phyloP scores from a whole-genome alignment of 345 rosid species.

The Boechera retrofracta region DNA sequence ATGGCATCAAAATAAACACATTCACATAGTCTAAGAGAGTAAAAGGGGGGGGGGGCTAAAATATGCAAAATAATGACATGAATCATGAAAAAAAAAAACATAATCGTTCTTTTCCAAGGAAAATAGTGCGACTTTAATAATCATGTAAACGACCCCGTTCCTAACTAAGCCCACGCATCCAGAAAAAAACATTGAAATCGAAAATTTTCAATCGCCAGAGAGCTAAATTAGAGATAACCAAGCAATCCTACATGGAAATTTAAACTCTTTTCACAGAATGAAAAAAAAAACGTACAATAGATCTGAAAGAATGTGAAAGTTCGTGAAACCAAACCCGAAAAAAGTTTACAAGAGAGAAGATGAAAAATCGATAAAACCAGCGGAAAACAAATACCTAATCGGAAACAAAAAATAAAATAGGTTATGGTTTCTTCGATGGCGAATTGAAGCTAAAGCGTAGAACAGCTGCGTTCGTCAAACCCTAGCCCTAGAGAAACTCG shows the following conservation, averaged over 20 bases:
- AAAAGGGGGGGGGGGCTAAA: neutral
- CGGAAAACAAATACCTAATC: slow-evolving; percentile 1
- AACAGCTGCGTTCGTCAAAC: slow-evolving; percentile 32
- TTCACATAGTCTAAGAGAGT: slow-evolving; percentile 2
- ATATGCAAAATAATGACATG: slow-evolving; percentile 1
- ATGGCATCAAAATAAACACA: neutral
- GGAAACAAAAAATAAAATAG: neutral
- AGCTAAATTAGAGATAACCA: neutral
- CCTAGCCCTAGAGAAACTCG: slow-evolving; percentile 31
- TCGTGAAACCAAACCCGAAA: slow-evolving; percentile 19
- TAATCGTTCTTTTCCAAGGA: neutral
- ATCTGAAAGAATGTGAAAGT: slow-evolving; percentile 24
- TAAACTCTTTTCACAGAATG: neutral
- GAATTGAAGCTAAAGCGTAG: slow-evolving; percentile 32
- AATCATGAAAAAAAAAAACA: slow-evolving; percentile 3
- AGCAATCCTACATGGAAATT: slow-evolving; percentile 16
- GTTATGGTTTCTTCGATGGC: slow-evolving; percentile 12
- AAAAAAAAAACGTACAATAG: slow-evolving; percentile 9
- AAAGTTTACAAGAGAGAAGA: neutral
- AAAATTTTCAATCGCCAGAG: neutral
- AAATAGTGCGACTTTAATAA: slow-evolving; percentile 1
- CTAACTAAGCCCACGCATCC: slow-evolving; percentile 3
- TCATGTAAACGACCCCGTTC: neutral
- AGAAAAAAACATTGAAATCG: slow-evolving; percentile 20
- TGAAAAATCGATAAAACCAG: neutral